Percentiles rank a stretch among this genome's conserved stretches.
Conservation (phyloP, 257 asterid species). For the Vinca minor region DNA sequence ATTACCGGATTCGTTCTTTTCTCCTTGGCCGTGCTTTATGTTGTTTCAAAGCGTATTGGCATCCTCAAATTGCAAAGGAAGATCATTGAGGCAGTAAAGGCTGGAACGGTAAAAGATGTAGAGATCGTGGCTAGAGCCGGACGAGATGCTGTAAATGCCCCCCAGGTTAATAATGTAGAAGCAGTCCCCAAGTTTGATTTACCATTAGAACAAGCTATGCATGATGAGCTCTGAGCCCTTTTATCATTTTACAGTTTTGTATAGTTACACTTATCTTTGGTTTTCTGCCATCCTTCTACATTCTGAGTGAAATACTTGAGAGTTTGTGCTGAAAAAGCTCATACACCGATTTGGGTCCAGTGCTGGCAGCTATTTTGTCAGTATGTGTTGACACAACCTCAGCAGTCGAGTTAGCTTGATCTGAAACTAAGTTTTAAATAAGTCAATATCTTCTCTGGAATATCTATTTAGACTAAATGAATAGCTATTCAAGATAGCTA, state of each 20-base stretch:
- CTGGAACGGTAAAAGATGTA: slow-evolving; percentile 58
- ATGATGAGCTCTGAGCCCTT: slow-evolving; percentile 61
- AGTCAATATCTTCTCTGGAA: no score
- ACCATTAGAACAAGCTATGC: slow-evolving; percentile 55
- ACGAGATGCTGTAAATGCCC: slow-evolving; percentile 30
- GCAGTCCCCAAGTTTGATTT: slow-evolving; percentile 34
- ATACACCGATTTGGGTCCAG: background rate
- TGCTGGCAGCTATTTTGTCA: no score
- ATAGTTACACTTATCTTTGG: background rate
- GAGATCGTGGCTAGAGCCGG: slow-evolving; percentile 35
- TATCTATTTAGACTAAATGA: no score
- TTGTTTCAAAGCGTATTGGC: slow-evolving; percentile 88
- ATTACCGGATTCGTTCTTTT: slow-evolving; percentile 56
- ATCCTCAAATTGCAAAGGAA: slow-evolving; percentile 73
- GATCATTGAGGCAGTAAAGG: slow-evolving; percentile 55
- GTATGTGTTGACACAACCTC: no score
- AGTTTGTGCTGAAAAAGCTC: background rate
- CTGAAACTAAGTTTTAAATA: no score
- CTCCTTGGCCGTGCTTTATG: slow-evolving; percentile 82
- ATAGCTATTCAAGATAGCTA: no score
- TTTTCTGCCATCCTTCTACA: background rate
- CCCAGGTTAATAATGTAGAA: slow-evolving; percentile 37
- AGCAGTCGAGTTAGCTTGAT: no score
- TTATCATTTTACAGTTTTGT: background rate
- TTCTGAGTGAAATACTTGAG: background rate